Conservation (phyloP, 257 asterid genomes). For the Solanum commersonii region DNA sequence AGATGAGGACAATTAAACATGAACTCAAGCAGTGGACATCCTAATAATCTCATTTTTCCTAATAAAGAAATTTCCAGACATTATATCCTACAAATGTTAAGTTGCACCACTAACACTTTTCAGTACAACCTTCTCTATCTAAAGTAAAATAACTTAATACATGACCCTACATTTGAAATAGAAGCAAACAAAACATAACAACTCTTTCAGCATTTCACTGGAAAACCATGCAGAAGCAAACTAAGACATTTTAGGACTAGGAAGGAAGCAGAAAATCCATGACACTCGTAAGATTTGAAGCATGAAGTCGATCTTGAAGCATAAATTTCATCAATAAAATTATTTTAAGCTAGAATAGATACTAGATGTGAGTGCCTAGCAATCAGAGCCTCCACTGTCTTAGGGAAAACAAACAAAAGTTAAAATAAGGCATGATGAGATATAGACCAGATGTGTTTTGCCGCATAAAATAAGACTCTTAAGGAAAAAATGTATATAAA, state of each 20-base stretch:
- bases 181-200: not conserved
- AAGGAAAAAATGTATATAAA: not conserved
- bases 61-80: not conserved
- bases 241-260: not conserved
- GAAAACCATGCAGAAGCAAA: not conserved
- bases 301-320: not conserved
- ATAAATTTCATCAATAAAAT: not conserved
- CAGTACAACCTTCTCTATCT: not conserved
- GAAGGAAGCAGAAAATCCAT: not conserved
- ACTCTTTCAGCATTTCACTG: not conserved
- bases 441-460: not conserved
- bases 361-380: not conserved
- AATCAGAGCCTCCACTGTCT: not conserved
- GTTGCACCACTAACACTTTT: not conserved
- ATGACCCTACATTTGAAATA: not conserved
- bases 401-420: not conserved
- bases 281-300: not conserved
- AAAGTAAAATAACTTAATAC: not conserved
- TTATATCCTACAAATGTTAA: not conserved
- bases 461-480: not conserved
- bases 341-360: not conserved
- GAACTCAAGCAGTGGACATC: not conserved
- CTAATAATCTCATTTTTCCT: not conserved
- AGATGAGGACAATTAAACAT: not conserved
- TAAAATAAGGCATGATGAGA: not conserved